Percentiles rank a stretch among this genome's conserved stretches.
These are phyloP conservation scores for Arachis hypogaea DNA, from an alignment of 306 rosid species.

Conservation along the genomic window DNA sequence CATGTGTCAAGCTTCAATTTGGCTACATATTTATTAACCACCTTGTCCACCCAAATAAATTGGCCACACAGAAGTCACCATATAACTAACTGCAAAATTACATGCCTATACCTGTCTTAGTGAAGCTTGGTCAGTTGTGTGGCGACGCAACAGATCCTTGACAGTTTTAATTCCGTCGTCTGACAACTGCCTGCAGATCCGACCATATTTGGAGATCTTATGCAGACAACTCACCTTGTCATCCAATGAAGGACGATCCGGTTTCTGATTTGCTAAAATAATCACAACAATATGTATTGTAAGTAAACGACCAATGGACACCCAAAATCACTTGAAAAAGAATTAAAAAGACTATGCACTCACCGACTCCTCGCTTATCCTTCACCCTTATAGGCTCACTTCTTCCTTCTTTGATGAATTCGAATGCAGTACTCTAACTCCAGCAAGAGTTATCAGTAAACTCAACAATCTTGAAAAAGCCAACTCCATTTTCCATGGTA, in stretches of 20 bases:
- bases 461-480: neutral
- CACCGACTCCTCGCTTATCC: constrained; percentile 60
- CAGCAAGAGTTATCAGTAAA: constrained; percentile 54
- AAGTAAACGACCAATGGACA: neutral
- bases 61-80: too few species aligned
- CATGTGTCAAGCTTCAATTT: too few species aligned
- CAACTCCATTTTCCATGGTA: constrained; percentile 46
- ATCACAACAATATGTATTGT: neutral
- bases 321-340: neutral
- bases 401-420: constrained; percentile 51
- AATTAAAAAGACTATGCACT: neutral
- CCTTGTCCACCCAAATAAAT: too few species aligned
- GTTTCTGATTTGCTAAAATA: constrained; percentile 51
- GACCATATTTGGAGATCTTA: constrained; percentile 44
- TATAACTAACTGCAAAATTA: too few species aligned
- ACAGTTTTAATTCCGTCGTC: constrained; percentile 21
- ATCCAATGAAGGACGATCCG: constrained; percentile 38
- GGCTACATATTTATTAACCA: too few species aligned
- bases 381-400: constrained; percentile 54
- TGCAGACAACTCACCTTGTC: constrained; percentile 67
- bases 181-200: constrained; percentile 9
- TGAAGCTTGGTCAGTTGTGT: constrained; percentile 17
- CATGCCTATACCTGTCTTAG: constrained; percentile 40
- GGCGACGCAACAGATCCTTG: constrained; percentile 41
- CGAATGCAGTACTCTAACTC: constrained; percentile 32